Percentiles rank a stretch among this genome's conserved stretches.
These are phyloP conservation scores for Colletotrichum camelliae DNA, from an alignment of 2,329 filamentous ascomycete genomes.

Conservation along the genomic window DNA sequence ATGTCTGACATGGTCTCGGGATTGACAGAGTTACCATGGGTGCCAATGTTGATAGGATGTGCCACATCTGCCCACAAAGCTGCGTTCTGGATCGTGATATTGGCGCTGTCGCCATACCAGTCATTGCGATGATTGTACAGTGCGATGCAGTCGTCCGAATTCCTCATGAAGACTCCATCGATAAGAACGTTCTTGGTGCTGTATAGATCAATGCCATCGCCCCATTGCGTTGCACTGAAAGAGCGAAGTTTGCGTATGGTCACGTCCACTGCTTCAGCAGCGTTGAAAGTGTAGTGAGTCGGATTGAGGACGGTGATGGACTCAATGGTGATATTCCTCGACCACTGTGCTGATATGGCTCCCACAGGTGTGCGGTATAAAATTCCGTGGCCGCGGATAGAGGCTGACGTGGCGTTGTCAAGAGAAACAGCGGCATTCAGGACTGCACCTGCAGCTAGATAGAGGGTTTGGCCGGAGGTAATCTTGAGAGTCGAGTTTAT, in stretches of 20 bases:
- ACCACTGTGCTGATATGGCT: conserved; percentile 17
- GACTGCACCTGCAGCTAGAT: not conserved
- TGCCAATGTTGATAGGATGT: conserved; percentile 39
- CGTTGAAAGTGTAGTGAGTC: conserved; percentile 8
- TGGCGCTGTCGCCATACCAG: conserved; percentile 33
- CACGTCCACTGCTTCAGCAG: conserved; percentile 17
- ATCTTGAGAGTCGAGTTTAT: conserved; percentile 17
- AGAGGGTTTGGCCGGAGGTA: not conserved
- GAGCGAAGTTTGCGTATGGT: conserved; percentile 17
- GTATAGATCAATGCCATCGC: conserved; percentile 30
- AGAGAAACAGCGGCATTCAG: not conserved
- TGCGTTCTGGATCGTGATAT: conserved; percentile 34
- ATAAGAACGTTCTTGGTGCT: conserved; percentile 27
- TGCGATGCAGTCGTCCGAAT: conserved; percentile 38
- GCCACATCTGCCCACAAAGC: conserved; percentile 34
- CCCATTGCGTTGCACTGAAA: conserved; percentile 22
- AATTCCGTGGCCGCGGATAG: conserved; percentile 25
- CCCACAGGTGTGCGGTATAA: conserved; percentile 9
- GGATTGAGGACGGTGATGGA: conserved; percentile 21
- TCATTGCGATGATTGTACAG: conserved; percentile 33
- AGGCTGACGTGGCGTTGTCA: conserved; percentile 17
- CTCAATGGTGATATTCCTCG: conserved; percentile 23
- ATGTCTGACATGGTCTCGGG: conserved; percentile 35
- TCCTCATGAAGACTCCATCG: conserved; percentile 36
- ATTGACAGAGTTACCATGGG: conserved; percentile 33